Percentiles rank a stretch among this genome's conserved stretches.
These are phyloP conservation scores for Exophiala oligosperma DNA, from an alignment of 2,329 filamentous ascomycete species.

Conservation along the genomic window DNA sequence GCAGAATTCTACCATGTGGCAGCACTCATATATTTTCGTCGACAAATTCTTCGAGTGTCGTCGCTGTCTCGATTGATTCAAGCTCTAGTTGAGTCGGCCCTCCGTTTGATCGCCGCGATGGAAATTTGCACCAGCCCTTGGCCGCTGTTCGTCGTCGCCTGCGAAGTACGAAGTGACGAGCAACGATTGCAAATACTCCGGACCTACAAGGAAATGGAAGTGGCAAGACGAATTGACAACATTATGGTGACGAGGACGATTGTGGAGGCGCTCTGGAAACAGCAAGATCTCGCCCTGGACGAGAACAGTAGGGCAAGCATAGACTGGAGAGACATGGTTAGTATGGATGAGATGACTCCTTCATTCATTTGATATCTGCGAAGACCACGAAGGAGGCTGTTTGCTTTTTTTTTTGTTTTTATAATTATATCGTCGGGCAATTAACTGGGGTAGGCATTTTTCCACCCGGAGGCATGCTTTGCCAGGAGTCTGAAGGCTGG, in stretches of 20 bases:
- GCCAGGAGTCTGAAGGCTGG: too few species aligned
- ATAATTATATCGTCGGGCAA: too few species aligned
- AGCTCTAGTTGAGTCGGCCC: neutral
- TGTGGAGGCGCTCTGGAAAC: slow-evolving; percentile 6
- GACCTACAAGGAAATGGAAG: slow-evolving; percentile 2
- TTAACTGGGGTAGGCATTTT: too few species aligned
- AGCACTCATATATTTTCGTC: slow-evolving; percentile 6
- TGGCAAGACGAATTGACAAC: neutral
- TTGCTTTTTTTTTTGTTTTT: too few species aligned
- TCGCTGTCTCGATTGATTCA: neutral
- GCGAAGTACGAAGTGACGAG: neutral
- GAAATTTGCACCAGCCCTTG: slow-evolving; percentile 8
- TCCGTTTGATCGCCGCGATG: neutral
- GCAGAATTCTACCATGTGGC: slow-evolving; percentile 6
- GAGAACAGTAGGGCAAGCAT: neutral
- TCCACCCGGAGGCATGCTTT: too few species aligned
- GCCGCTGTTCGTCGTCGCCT: slow-evolving; percentile 7
- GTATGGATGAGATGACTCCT: neutral
- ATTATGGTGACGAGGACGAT: slow-evolving; percentile 1
- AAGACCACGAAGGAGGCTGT: too few species aligned
- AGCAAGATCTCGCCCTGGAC: slow-evolving; percentile 1
- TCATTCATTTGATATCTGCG: neutral
- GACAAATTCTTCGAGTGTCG: neutral
- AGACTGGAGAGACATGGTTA: slow-evolving; percentile 1
- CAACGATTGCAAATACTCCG: slow-evolving; percentile 1